Evolutionary conservation across 352 stramenopile species (phyloP).

Genomic region (Achlya hypogyna): DNA sequence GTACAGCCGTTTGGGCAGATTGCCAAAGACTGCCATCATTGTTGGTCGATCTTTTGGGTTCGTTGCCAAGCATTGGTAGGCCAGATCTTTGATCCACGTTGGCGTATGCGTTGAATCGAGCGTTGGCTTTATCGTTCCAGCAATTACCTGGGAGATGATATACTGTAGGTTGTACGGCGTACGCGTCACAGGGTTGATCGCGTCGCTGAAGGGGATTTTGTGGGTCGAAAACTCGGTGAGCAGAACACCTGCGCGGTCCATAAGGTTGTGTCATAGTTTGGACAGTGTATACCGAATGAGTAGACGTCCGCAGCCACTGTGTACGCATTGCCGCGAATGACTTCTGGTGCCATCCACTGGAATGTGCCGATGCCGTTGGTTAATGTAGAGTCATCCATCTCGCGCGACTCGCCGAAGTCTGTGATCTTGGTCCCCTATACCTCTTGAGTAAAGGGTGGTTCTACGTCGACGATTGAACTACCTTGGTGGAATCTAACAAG

Average conservation of each 20-base stretch:
- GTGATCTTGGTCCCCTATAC: constrained; percentile 1
- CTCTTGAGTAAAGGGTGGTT: too few species aligned
- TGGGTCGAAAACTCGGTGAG: constrained; percentile 48
- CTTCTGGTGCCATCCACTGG: constrained; percentile 23
- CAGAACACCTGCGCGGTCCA: constrained; percentile 23
- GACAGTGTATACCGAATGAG: constrained; percentile 20
- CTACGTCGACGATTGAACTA: too few species aligned
- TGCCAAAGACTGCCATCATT: too few species aligned
- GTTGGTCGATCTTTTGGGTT: background rate
- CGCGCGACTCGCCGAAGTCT: background rate
- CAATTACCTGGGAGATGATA: background rate
- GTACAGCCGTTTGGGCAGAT: too few species aligned
- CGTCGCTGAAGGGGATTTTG: constrained; percentile 35
- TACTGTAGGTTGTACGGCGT: background rate
- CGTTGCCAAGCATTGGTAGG: background rate
- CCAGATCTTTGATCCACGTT: background rate
- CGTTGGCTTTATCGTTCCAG: background rate
- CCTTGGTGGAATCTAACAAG: constrained; percentile 1
- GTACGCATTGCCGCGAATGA: constrained; percentile 22
- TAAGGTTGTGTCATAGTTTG: background rate
- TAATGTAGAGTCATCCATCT: background rate
- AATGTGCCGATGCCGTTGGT: constrained; percentile 28
- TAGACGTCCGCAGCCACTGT: constrained; percentile 25
- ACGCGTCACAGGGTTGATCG: constrained; percentile 10
- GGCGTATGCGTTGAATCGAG: background rate